Percentiles rank a stretch among this genome's conserved stretches.
Evolutionary conservation across 23 red algal genomes (phyloP).

Genomic region (Gracilaria vermiculophylla): DNA sequence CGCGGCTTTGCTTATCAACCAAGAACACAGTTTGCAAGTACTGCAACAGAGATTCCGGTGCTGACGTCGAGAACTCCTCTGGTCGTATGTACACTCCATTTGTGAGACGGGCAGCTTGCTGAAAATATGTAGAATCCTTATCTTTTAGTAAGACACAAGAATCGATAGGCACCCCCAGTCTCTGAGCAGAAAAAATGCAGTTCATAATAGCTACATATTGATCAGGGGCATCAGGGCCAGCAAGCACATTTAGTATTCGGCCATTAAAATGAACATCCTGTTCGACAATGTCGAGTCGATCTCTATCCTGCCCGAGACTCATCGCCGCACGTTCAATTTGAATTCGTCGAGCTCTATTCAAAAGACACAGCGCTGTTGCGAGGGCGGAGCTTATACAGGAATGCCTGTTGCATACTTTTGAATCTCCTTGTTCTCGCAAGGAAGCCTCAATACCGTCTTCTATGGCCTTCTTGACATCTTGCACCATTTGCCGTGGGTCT

Average conservation of each 20-base stretch:
- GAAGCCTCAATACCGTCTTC: slow-evolving; percentile 15
- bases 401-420: background rate
- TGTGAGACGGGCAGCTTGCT: slow-evolving; percentile 76
- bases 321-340: slow-evolving; percentile 28
- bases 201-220: slow-evolving; percentile 80
- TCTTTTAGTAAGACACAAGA: slow-evolving; percentile 20
- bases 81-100: slow-evolving; percentile 73
- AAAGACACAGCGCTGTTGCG: slow-evolving; percentile 50
- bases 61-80: background rate
- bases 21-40: slow-evolving; percentile 63
- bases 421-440: slow-evolving; percentile 9
- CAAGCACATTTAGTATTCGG: slow-evolving; percentile 28
- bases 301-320: slow-evolving; percentile 38
- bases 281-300: background rate
- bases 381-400: slow-evolving; percentile 45
- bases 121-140: slow-evolving; percentile 67
- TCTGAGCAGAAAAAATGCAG: slow-evolving; percentile 73
- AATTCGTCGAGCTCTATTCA: slow-evolving; percentile 54
- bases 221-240: slow-evolving; percentile 36
- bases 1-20: slow-evolving; percentile 41
- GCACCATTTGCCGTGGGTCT: background rate
- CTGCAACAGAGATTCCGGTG: slow-evolving; percentile 46
- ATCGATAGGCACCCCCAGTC: slow-evolving; percentile 60
- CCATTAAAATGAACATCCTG: slow-evolving; percentile 23
- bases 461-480: slow-evolving; percentile 24